These are phyloP conservation scores for Gonium pectorale DNA, from an alignment of 139 green algal species.

Conservation along the genomic window DNA sequence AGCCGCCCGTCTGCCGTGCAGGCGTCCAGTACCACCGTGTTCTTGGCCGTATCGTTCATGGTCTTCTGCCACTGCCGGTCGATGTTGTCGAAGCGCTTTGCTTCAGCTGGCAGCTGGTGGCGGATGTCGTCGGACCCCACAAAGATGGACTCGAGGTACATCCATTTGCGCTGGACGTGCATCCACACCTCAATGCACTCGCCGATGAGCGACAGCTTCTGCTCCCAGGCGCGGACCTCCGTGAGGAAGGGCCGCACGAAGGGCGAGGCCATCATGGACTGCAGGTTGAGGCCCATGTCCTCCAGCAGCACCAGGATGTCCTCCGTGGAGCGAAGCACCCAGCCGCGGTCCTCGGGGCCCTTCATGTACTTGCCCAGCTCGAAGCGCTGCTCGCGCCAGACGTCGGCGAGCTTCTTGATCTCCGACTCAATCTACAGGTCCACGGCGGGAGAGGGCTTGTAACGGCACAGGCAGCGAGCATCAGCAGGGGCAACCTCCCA, in stretches of 20 bases:
- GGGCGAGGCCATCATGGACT: conserved; percentile 88
- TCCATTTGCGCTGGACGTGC: conserved; percentile 87
- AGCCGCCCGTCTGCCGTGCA: conserved; percentile 75
- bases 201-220: conserved; percentile 82
- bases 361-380: conserved; percentile 84
- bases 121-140: conserved; percentile 87
- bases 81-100: conserved; percentile 87
- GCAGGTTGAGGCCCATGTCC: conserved; percentile 87
- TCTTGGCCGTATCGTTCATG: conserved; percentile 82
- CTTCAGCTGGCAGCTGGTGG: conserved; percentile 86
- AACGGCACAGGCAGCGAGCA: no score
- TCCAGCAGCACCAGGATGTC: conserved; percentile 86
- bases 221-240: conserved; percentile 85
- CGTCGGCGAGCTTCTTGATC: conserved; percentile 83
- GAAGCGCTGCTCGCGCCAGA: conserved; percentile 88
- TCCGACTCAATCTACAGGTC: conserved; percentile 85
- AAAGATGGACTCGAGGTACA: conserved; percentile 93
- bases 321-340: conserved; percentile 81
- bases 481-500: no score
- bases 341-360: conserved; percentile 76
- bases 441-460: no score
- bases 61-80: conserved; percentile 86
- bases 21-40: conserved; percentile 75
- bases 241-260: conserved; percentile 85
- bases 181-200: conserved; percentile 83